Evolutionary conservation across 441 rosid genomes (phyloP).

Genomic region (Populus hybrid): DNA sequence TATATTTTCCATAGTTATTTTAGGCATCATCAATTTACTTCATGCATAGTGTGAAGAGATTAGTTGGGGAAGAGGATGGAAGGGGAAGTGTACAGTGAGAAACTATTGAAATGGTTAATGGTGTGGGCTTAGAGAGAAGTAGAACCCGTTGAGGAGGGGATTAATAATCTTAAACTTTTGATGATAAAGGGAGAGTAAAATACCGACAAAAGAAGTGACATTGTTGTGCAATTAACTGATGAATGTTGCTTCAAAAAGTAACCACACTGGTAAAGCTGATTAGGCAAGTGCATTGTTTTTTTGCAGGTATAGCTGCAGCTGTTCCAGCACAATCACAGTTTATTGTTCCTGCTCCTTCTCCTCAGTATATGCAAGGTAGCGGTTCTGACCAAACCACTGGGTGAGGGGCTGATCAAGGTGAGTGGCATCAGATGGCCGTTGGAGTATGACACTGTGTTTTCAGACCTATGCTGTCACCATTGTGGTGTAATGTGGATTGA

Average conservation of each 20-base stretch:
- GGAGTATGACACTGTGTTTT: neutral
- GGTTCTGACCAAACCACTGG: constrained; percentile 80
- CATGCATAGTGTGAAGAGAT: neutral
- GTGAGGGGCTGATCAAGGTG: constrained; percentile 66
- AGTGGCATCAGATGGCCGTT: constrained; percentile 13
- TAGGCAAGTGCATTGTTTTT: constrained; percentile 10
- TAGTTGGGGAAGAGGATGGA: neutral
- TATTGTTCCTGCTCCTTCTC: constrained; percentile 66
- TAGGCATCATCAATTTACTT: neutral
- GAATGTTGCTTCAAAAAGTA: neutral
- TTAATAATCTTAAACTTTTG: neutral
- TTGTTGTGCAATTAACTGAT: neutral
- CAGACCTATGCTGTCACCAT: neutral
- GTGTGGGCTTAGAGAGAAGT: neutral
- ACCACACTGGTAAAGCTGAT: constrained; percentile 11
- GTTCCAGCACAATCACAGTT: constrained; percentile 63
- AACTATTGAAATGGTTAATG: neutral
- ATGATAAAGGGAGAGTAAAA: constrained; percentile 1
- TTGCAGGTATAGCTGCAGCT: constrained; percentile 47
- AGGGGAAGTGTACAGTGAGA: neutral
- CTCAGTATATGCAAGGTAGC: constrained; percentile 68
- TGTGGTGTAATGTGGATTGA: neutral
- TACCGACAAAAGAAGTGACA: neutral
- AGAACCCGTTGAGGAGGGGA: neutral
- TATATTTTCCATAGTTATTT: neutral